These are phyloP conservation scores for Teunomyces atbi DNA, from an alignment of 805 yeast genomes.

Conservation along the genomic window DNA sequence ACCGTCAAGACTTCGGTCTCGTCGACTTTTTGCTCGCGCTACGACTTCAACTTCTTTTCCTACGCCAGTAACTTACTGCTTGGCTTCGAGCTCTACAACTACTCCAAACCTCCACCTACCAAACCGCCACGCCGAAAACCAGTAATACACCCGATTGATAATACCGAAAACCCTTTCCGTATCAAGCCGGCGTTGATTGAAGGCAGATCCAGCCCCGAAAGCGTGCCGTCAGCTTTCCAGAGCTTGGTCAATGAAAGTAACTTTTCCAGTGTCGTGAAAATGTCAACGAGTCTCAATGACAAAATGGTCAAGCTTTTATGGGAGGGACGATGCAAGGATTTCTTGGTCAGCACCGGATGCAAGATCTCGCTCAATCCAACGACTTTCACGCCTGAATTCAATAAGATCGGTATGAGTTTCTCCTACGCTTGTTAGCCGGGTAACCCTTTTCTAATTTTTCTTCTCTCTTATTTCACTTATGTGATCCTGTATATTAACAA, in stretches of 20 bases:
- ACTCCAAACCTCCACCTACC: not conserved
- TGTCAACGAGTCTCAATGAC: slow-evolving; percentile 67
- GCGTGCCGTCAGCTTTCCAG: slow-evolving; percentile 52
- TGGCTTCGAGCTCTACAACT: slow-evolving; percentile 81
- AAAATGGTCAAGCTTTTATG: slow-evolving; percentile 64
- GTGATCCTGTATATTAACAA: not conserved
- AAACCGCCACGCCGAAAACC: not conserved
- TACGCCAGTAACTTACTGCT: slow-evolving; percentile 82
- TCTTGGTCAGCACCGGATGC: slow-evolving; percentile 73
- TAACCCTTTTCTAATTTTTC: not conserved
- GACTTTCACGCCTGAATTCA: slow-evolving; percentile 45
- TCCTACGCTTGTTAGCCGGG: slow-evolving; percentile 53
- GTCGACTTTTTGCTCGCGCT: slow-evolving; percentile 77
- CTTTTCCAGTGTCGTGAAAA: slow-evolving; percentile 69
- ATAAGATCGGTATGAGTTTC: slow-evolving; percentile 57
- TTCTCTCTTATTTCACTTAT: not conserved
- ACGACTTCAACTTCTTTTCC: slow-evolving; percentile 88
- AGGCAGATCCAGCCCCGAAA: slow-evolving; percentile 17
- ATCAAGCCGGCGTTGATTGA: slow-evolving; percentile 25
- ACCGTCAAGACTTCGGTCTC: slow-evolving; percentile 75
- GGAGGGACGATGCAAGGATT: slow-evolving; percentile 86
- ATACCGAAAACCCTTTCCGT: slow-evolving; percentile 23
- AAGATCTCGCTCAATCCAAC: slow-evolving; percentile 41
- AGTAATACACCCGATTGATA: slow-evolving; percentile 25
- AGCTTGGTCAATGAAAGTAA: slow-evolving; percentile 49